These are phyloP conservation scores for Plasmopara viticola DNA, from an alignment of 352 stramenopile genomes.

Conservation along the genomic window DNA sequence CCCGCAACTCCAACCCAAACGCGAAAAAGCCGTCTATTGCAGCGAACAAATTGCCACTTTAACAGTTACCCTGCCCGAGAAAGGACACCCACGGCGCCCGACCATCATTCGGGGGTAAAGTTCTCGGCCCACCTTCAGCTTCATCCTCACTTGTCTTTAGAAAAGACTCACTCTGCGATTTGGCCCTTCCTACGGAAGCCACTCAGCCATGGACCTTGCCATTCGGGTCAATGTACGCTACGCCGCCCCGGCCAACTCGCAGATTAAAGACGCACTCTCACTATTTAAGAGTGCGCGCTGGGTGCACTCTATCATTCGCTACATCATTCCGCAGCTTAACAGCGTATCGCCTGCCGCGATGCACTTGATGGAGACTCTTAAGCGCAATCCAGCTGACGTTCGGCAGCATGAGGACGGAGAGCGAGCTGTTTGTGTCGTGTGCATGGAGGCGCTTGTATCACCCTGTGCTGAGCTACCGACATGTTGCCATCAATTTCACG, in stretches of 20 bases:
- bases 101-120: conserved; percentile 18
- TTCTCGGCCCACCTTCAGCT: conserved; percentile 1
- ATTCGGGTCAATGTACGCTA: conserved; percentile 87
- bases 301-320: conserved; percentile 87
- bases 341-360: conserved; percentile 66
- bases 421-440: conserved; percentile 60
- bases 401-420: conserved; percentile 21
- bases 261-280: conserved; percentile 82
- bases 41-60: conserved; percentile 11
- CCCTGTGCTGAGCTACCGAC: conserved; percentile 53
- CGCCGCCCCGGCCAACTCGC: conserved; percentile 71
- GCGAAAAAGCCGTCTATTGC: conserved; percentile 21
- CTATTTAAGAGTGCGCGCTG: conserved; percentile 86
- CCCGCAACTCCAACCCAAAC: conserved; percentile 19
- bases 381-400: conserved; percentile 28
- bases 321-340: conserved; percentile 87
- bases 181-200: not conserved
- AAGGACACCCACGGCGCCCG: conserved; percentile 9
- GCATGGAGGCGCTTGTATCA: conserved; percentile 64
- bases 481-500: conserved; percentile 81
- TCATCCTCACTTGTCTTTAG: conserved; percentile 4
- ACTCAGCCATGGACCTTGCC: conserved; percentile 63
- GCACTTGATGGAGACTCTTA: conserved; percentile 55
- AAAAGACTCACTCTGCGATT: conserved; percentile 23
- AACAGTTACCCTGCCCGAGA: conserved; percentile 12